Conservation (phyloP, 176 grass and related monocot species). For the Sorghum bicolor region DNA sequence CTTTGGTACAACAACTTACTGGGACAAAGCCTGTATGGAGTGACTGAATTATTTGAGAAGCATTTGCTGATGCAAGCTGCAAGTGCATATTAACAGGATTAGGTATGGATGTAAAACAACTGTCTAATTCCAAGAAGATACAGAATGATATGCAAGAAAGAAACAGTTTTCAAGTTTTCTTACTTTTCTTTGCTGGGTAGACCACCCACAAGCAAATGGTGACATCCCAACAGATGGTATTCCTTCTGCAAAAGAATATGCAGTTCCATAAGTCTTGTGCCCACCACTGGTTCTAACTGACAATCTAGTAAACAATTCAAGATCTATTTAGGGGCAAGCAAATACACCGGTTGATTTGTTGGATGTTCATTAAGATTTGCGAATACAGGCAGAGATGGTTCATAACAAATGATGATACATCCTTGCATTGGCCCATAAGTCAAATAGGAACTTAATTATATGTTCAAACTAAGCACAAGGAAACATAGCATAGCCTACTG, state of each 20-base stretch:
- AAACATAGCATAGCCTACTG: background rate
- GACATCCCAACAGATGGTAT: constrained; percentile 95
- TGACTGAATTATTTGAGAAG: constrained; percentile 68
- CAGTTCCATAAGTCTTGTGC: background rate
- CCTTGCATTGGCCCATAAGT: background rate
- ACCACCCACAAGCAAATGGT: constrained; percentile 98
- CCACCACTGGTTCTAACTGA: background rate
- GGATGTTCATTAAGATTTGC: background rate
- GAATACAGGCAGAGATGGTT: background rate
- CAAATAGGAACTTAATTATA: background rate
- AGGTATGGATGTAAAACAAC: constrained; percentile 10
- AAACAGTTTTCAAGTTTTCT: constrained; percentile 26
- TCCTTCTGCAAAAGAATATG: constrained; percentile 68
- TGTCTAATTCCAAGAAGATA: background rate
- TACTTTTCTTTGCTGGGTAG: constrained; percentile 78
- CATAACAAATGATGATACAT: constrained; percentile 12
- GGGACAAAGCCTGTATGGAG: constrained; percentile 84
- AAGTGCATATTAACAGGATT: constrained; percentile 13
- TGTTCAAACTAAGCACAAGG: background rate
- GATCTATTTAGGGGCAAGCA: background rate
- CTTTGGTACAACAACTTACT: constrained; percentile 47
- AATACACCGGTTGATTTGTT: background rate
- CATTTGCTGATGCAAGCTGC: constrained; percentile 70
- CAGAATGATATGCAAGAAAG: constrained; percentile 17
- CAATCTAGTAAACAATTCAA: constrained; percentile 27